Evolutionary conservation across 2,329 filamentous ascomycete species (phyloP), one percentile per base, ranked within the genome.

Genomic region (Chaetomium strumarium): DNA sequence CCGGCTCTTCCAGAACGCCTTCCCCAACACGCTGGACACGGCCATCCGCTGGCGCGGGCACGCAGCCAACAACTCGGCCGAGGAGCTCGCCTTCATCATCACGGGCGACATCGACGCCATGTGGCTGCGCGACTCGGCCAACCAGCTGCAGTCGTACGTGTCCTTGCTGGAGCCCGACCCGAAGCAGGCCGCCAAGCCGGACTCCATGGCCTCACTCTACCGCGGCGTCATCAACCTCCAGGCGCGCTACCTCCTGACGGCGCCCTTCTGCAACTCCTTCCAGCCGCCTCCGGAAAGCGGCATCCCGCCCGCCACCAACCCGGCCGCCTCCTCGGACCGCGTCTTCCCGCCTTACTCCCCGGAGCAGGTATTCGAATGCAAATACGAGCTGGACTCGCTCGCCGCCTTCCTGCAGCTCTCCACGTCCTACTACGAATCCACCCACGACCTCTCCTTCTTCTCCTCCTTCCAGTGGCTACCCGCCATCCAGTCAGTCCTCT

Each of bases 201-300:
- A 81, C 60, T 81, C 79, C 5, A 72, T 90, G 37, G 85, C 85
- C 29, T 80, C 80, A 47, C 72, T 90, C 5, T 90, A 82, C 68
- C 79, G 86, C 24, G 87, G 87, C 29, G 83, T 84, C 30, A 88
- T 90, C 67, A 90, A 90, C 66, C 77, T 90, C 1, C 87, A 90
- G 64, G 78, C 84, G 7, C 78, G 86, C 52, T 90, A 89, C 67
- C 71, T 90, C 46, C 73, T 81, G 49, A 76, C 77, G 11, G 77
- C 78, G 8, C 91, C 92, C 1, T 92, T 91, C 72, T 97, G 92
- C 76, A 96, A 96, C 69, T 88, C 91, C 36, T 97, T 96, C 70
- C 91, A 96, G 66, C 88, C 92, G 0, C 92, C 92, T 0, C 75
- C 80, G 2, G 88, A 90, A 48, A 88, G 88, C 51, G 79, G 80